Base-by-base conservation (phyloP, 805 yeast genomes). In the Kregervanrija fluxuum region DNA sequence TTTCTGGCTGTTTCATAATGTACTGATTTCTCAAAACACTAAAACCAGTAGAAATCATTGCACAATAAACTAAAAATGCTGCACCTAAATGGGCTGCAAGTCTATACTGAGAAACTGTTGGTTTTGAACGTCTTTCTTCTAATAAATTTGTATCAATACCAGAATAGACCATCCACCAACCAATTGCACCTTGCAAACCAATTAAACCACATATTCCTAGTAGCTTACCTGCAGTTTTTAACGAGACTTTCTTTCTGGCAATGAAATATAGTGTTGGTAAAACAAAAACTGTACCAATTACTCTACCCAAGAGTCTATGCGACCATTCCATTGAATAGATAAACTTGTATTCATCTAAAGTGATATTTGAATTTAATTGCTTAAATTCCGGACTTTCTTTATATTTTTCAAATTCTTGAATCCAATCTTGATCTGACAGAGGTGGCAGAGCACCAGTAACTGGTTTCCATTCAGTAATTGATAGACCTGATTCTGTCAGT, bases 81-180 rank as follows among this genome's bases (percentile, higher is more conserved):
- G 95, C 89, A 37, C 95, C 95, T 46, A 93, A 69, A 65, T 93
- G 99, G 1, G 97, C 82, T 2, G 98, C 89, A 43, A 93, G 71
- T 63, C 99, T 77, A 61, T 93, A 93, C 59, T 87, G 98, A 5
- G 96, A 86, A 3, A 93, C 99, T 0, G 99, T 88, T n/a, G 99
- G 99, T 60, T 91, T 95, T 1, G 95, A 80, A 38, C 77, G 84
- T 61, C 96, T 76, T 52, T 83, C 89, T 16, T 74, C 75, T 40
- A 93, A 69, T 57, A 83, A 83, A 37, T 82, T 74, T 57, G 83
- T 84, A 60, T 89, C 95, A 45, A 93, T 73, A 30, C 99, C 99
- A 9, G 96, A 87, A 56, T 85, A 80, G 42, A 93, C 99, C 99
- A 93, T 93, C 99, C 99, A 93, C 99, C 99, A 93, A 31, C 99